Base-by-base conservation (phyloP, 257 asterid genomes). In the Solanum chmielewskii region DNA sequence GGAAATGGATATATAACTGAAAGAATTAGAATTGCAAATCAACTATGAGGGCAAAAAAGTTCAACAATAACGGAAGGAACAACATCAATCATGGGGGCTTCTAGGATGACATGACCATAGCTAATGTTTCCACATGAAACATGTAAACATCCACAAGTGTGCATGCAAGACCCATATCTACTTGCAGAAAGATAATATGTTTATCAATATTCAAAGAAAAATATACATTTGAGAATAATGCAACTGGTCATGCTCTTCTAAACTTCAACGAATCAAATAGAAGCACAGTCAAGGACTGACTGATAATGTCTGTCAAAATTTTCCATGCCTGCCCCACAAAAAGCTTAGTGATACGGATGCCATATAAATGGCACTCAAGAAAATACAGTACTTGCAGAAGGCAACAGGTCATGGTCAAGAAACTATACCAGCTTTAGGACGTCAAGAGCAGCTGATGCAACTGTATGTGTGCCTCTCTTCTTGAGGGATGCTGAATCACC, bases 401-500 rank as follows among this genome's bases (percentile, higher is more conserved):
- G 45, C 45, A 47, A 66, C 29, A 81, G 31, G 31, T 49, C 85
- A 81, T 81, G 68, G 69, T 49, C 45, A 49, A 81, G 70, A 81
- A 81, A 81, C 69, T 49, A 49, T 93, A 97, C 98, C 69, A 97
- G 98, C 91, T 97, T 97, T 91, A 97, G 90, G 91, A 97, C 98
- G 89, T 97, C 99, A 89, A 93, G 94, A 41, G 99, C 99, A 91
- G 99, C 99, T 83, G 98, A 93, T 56, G 96, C 94, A 89, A 95
- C 98, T 84, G 96, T 91, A 90, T 97, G 96, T 47, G 98, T 94
- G 14, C 97, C 98, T 91, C 91, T 92, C 93, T 95, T 94, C 90
- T 88, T 94, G 85, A 94, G 88, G 68, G 97, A 91, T 89, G 99
- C 93, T 59, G 99, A 97, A 90, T 95, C 99, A 87, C 99, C 99